Conservation (phyloP, 129 eudicot species). For the Dittrichia graveolens region DNA sequence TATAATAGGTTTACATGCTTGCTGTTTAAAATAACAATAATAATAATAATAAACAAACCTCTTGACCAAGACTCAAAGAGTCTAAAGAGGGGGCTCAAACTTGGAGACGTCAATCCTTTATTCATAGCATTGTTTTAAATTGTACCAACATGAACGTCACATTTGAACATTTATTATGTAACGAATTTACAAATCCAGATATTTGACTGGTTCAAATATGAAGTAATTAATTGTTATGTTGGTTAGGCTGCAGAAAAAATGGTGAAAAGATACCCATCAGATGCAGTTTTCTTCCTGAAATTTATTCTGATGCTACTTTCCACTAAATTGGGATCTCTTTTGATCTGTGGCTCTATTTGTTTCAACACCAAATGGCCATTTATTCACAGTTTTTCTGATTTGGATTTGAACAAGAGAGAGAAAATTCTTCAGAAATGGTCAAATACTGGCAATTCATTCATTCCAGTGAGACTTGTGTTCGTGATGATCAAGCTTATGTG, state of each 20-base stretch:
- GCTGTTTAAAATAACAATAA: too few relatives aligned
- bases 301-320: slow-evolving; percentile 58
- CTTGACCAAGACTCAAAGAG: too few relatives aligned
- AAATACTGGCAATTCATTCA: slow-evolving; percentile 24
- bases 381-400: slow-evolving; percentile 65
- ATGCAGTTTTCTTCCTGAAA: slow-evolving; percentile 50
- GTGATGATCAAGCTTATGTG: slow-evolving; percentile 50
- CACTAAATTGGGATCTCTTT: slow-evolving; percentile 71
- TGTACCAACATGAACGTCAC: too few relatives aligned
- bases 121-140: too few relatives aligned
- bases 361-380: slow-evolving; percentile 83
- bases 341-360: slow-evolving; percentile 73
- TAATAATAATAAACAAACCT: too few relatives aligned
- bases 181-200: too few relatives aligned
- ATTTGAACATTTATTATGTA: too few relatives aligned
- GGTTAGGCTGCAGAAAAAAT: slow-evolving; percentile 66
- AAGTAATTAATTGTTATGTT: slow-evolving; percentile 4
- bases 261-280: slow-evolving; percentile 53
- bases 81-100: too few relatives aligned
- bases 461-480: slow-evolving; percentile 64
- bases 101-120: too few relatives aligned
- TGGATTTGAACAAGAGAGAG: slow-evolving; percentile 68
- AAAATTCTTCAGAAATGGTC: slow-evolving; percentile 79
- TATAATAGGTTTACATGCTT: too few relatives aligned
- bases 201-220: not conserved